Evolutionary conservation across 805 yeast genomes (phyloP).

Genomic region (Saturnispora zaruensis): DNA sequence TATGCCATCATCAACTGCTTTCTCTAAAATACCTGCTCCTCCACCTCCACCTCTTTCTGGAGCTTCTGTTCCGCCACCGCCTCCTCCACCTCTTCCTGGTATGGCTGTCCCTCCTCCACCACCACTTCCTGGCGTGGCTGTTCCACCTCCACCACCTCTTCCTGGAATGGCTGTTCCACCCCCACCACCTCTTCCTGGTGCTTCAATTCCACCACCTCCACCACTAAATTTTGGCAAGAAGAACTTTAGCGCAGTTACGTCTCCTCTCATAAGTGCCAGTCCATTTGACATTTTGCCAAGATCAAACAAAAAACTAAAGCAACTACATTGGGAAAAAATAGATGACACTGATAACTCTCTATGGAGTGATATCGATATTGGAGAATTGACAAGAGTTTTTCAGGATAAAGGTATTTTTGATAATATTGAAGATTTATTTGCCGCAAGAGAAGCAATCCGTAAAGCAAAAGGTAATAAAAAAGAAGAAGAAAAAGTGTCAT

Average conservation of each 20-base stretch:
- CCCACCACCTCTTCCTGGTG: slow-evolving; percentile 28
- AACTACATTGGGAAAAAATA: slow-evolving; percentile 93
- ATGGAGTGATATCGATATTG: slow-evolving; percentile 66
- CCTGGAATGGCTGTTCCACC: slow-evolving; percentile 23
- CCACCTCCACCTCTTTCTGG: slow-evolving; percentile 11
- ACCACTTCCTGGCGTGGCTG: slow-evolving; percentile 20
- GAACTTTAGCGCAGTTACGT: slow-evolving; percentile 8
- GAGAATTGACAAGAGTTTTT: slow-evolving; percentile 51
- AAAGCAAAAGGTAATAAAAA: slow-evolving; percentile 36
- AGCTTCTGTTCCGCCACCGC: slow-evolving; percentile 10
- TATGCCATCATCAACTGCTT: slow-evolving; percentile 18
- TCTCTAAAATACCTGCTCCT: slow-evolving; percentile 16
- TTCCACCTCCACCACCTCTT: slow-evolving; percentile 24
- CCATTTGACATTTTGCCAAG: slow-evolving; percentile 49
- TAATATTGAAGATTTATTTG: slow-evolving; percentile 81
- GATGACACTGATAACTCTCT: slow-evolving; percentile 79
- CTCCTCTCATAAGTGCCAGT: slow-evolving; percentile 23
- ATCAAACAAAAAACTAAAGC: slow-evolving; percentile 76
- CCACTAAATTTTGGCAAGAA: slow-evolving; percentile 20
- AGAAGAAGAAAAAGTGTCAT: slow-evolving; percentile 50
- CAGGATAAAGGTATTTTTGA: slow-evolving; percentile 70
- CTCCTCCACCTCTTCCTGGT: slow-evolving; percentile 23
- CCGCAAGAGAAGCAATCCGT: slow-evolving; percentile 63
- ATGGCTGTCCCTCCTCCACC: slow-evolving; percentile 19
- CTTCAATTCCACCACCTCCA: slow-evolving; percentile 26